Evolutionary conservation across 306 rosid genomes (phyloP).

Genomic region (Parietaria judaica): DNA sequence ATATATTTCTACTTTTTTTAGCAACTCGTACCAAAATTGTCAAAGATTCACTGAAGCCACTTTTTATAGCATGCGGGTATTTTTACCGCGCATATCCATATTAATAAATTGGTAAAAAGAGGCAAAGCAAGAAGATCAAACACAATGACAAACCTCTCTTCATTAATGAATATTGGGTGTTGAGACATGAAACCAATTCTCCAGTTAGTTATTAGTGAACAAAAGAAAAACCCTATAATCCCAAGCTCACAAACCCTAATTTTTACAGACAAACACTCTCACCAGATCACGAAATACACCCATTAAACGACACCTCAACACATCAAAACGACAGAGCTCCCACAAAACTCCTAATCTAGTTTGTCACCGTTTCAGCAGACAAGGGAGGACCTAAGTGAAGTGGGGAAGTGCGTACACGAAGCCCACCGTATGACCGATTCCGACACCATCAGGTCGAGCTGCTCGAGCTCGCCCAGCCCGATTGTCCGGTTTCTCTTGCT

Average conservation of each 20-base stretch:
- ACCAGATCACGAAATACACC: slow-evolving; percentile 14
- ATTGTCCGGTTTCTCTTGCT: slow-evolving; percentile 77
- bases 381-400: slow-evolving; percentile 70
- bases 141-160: neutral
- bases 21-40: neutral
- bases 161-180: neutral
- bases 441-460: slow-evolving; percentile 63
- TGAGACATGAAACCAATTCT: neutral
- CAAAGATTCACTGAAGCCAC: neutral
- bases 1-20: too few species aligned
- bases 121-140: neutral
- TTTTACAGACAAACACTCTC: slow-evolving; percentile 13
- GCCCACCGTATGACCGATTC: slow-evolving; percentile 90
- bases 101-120: neutral
- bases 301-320: slow-evolving; percentile 6
- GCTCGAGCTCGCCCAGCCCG: slow-evolving; percentile 76
- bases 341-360: slow-evolving; percentile 1
- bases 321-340: neutral
- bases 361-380: slow-evolving; percentile 42
- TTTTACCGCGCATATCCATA: too few species aligned
- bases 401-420: slow-evolving; percentile 70
- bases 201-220: neutral
- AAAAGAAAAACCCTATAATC: slow-evolving; percentile 13
- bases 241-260: slow-evolving; percentile 5
- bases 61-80: too few species aligned